These are phyloP conservation scores for Huntiella bhutanensis DNA, from an alignment of 2,329 filamentous ascomycete species.

Conservation along the genomic window DNA sequence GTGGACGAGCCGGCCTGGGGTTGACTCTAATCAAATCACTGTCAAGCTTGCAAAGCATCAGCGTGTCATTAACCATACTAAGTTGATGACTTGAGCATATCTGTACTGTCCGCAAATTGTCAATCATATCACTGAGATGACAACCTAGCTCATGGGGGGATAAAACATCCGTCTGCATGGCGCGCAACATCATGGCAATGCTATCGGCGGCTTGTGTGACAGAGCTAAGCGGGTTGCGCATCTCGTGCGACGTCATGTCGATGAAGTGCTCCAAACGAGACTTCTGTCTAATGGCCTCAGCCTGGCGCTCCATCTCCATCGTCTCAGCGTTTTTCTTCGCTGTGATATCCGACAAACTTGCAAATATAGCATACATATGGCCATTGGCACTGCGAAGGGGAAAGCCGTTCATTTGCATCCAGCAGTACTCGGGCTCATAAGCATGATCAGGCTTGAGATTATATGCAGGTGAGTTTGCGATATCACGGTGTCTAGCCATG, in stretches of 20 bases:
- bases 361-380: slow-evolving; percentile 54
- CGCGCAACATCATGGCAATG: slow-evolving; percentile 34
- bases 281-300: slow-evolving; percentile 68
- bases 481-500: background rate
- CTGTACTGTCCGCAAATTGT: slow-evolving; percentile 65
- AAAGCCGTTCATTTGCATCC: slow-evolving; percentile 60
- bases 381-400: slow-evolving; percentile 49
- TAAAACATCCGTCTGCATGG: slow-evolving; percentile 28
- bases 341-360: slow-evolving; percentile 69
- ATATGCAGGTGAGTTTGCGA: slow-evolving; percentile 18
- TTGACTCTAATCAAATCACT: slow-evolving; percentile 52
- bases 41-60: slow-evolving; percentile 51
- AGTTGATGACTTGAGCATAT: slow-evolving; percentile 66
- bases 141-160: no score
- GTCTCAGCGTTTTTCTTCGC: slow-evolving; percentile 72
- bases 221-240: slow-evolving; percentile 58
- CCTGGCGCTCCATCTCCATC: slow-evolving; percentile 55
- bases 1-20: slow-evolving; percentile 48
- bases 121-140: slow-evolving; percentile 35
- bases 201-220: slow-evolving; percentile 62
- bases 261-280: slow-evolving; percentile 53
- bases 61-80: slow-evolving; percentile 47
- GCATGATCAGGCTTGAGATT: background rate
- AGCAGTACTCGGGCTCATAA: slow-evolving; percentile 27
- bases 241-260: slow-evolving; percentile 56